Conservation (phyloP, 345 rosid genomes). For the Moricandia arvensis region DNA sequence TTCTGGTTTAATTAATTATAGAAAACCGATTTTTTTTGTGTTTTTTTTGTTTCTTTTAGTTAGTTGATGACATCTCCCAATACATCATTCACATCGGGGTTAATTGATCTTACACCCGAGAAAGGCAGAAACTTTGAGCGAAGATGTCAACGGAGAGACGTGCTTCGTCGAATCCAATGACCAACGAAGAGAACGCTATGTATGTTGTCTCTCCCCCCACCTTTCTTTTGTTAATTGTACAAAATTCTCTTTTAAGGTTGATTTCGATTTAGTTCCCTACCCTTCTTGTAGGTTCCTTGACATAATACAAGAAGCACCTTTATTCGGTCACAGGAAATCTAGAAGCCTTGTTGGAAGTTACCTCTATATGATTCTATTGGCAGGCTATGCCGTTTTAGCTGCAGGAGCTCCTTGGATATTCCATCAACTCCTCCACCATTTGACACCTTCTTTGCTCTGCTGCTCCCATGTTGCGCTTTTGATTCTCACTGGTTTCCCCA, state of each 20-base stretch:
- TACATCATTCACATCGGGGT: not conserved
- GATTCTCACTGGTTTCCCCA: constrained; percentile 58
- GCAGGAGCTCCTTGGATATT: constrained; percentile 74
- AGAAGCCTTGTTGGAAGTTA: constrained; percentile 73
- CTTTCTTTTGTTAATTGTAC: not conserved
- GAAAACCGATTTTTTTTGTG: too few relatives aligned
- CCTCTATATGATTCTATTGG: constrained; percentile 65
- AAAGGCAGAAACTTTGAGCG: not conserved
- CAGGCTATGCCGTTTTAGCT: constrained; percentile 73
- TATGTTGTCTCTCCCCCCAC: constrained; percentile 22
- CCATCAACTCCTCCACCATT: constrained; percentile 37
- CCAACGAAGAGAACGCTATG: constrained; percentile 61
- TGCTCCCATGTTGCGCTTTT: constrained; percentile 68
- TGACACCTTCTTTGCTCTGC: constrained; percentile 66
- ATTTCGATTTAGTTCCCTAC: constrained; percentile 7
- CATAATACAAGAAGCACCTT: constrained; percentile 90
- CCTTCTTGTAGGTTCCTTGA: constrained; percentile 67
- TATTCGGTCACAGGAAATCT: constrained; percentile 88
- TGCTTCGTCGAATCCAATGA: constrained; percentile 45
- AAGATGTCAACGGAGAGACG: constrained; percentile 60
- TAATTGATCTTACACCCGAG: not conserved
- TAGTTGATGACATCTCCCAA: too few relatives aligned
- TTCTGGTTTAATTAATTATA: not conserved
- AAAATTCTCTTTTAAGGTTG: not conserved
- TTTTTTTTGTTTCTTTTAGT: too few relatives aligned